Percentiles rank a stretch among this genome's conserved stretches.
Conservation (phyloP, 2,329 filamentous ascomycete genomes). For the Diaporthe amygdali region DNA sequence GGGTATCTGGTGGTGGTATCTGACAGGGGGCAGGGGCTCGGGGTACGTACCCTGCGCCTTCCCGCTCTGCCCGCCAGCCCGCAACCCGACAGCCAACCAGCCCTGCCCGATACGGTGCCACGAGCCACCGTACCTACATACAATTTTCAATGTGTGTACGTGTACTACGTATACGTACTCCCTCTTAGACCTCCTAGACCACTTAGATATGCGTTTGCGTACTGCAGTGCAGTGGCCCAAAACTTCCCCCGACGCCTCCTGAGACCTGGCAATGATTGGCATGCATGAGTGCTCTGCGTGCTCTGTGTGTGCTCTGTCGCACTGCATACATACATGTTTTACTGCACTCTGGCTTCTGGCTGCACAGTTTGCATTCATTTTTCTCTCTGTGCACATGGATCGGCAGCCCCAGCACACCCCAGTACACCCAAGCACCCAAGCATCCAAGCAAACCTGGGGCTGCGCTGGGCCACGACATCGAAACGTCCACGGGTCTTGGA, state of each 20-base stretch:
- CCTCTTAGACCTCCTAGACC: too few relatives aligned
- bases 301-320: neutral
- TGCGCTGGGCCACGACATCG: slow-evolving; percentile 1
- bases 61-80: neutral
- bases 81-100: neutral
- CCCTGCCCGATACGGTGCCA: neutral
- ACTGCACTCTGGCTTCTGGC: too few relatives aligned
- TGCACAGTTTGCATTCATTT: neutral
- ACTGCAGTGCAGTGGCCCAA: neutral
- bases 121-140: neutral
- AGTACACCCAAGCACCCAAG: neutral
- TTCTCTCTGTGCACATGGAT: neutral
- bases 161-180: neutral
- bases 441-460: neutral
- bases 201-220: neutral
- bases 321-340: too few relatives aligned
- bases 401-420: too few relatives aligned
- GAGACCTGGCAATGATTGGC: neutral
- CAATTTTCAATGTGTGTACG: too few relatives aligned
- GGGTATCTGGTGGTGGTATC: neutral
- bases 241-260: too few relatives aligned
- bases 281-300: neutral
- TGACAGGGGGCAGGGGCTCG: neutral
- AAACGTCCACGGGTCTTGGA: slow-evolving; percentile 7
- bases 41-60: slow-evolving; percentile 1